These are phyloP conservation scores for Termitomyces sp. DNA, from an alignment of 768 basidiomycete genomes.

Conservation along the genomic window DNA sequence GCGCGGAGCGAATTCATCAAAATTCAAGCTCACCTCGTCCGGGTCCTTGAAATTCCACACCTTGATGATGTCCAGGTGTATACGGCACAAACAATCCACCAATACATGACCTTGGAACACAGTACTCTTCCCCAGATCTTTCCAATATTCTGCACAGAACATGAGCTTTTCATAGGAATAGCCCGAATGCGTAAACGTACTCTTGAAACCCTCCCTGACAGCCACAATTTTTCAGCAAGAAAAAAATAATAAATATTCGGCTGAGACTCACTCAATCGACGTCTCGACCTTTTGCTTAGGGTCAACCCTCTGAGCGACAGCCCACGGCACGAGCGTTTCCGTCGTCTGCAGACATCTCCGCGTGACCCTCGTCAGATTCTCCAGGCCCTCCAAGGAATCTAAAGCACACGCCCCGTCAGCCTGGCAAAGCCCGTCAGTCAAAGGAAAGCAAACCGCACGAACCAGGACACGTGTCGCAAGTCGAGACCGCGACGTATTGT, in stretches of 20 bases:
- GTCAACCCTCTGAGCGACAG: not conserved
- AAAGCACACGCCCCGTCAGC: not conserved
- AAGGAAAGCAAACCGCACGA: not conserved
- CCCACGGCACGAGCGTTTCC: not conserved
- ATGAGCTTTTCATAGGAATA: not conserved
- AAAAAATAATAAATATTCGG: not conserved
- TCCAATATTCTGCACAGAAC: conserved; percentile 5
- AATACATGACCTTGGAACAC: not conserved
- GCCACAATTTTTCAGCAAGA: not conserved
- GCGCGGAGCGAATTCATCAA: not conserved
- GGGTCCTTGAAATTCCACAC: conserved; percentile 22
- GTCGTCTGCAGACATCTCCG: not conserved
- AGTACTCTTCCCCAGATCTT: conserved; percentile 1
- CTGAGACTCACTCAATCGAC: not conserved
- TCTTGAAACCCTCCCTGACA: not conserved
- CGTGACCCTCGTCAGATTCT: not conserved
- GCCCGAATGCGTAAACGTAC: not conserved
- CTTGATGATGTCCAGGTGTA: conserved; percentile 15
- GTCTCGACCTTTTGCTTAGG: not conserved
- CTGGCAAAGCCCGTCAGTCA: not conserved
- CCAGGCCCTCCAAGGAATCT: not conserved
- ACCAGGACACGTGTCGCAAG: not conserved
- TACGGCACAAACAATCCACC: conserved; percentile 3
- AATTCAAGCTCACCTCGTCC: not conserved
- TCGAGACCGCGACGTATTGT: not conserved